A percentile compares a stretch with the other conserved stretches of the same genome.
These are phyloP conservation scores for Tolypocladium album DNA, from an alignment of 2,329 filamentous ascomycete genomes.

Conservation along the genomic window DNA sequence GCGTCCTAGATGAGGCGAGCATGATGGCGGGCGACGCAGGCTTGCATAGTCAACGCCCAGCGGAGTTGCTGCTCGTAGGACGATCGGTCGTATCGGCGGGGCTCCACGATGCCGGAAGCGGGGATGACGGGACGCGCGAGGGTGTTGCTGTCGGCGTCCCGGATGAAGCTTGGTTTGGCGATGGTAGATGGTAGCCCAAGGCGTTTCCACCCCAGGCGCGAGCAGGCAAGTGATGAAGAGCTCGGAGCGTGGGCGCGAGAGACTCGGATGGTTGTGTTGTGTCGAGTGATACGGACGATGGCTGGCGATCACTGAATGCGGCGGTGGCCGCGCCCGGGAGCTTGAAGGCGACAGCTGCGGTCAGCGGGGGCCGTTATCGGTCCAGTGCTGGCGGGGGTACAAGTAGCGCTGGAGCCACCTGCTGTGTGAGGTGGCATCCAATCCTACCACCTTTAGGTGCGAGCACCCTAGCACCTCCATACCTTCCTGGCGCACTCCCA, in stretches of 20 bases:
- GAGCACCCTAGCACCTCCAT: too few species aligned
- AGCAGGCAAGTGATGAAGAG: background rate
- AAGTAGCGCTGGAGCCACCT: background rate
- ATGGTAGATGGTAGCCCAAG: background rate
- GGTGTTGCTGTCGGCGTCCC: background rate
- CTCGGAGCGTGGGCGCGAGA: background rate
- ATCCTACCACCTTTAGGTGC: too few species aligned
- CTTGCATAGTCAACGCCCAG: background rate
- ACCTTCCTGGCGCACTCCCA: background rate
- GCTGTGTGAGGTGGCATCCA: background rate
- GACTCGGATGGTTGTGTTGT: background rate
- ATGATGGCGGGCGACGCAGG: constrained; percentile 5
- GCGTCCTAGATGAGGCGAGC: constrained; percentile 24
- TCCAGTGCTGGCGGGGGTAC: background rate
- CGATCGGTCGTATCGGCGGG: background rate
- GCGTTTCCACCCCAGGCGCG: background rate
- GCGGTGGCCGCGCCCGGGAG: background rate
- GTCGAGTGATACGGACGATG: background rate
- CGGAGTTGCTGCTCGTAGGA: background rate
- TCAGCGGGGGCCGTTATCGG: background rate
- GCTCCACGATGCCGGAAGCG: background rate
- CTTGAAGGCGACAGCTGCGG: background rate
- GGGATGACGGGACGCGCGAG: background rate
- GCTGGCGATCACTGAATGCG: background rate
- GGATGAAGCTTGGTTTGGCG: background rate